Evolutionary conservation across 2,329 filamentous ascomycete species (phyloP).

Genomic region (Fusarium nisikadoi): DNA sequence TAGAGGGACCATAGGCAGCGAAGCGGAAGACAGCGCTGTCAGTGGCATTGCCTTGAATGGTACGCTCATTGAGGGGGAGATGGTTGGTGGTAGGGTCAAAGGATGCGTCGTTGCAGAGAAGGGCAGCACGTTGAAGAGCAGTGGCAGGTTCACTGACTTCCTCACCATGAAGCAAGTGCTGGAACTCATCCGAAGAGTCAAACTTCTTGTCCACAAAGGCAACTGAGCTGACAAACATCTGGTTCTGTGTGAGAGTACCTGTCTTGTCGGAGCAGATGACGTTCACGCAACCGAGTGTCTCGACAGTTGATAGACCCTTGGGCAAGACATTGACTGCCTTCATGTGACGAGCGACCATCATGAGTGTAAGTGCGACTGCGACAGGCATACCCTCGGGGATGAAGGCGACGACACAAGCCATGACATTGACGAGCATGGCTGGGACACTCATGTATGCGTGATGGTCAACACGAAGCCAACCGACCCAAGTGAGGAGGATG

Average conservation of each 20-base stretch:
- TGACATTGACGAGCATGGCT: conserved; percentile 58
- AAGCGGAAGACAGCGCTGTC: conserved; percentile 56
- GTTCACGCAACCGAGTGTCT: conserved; percentile 57
- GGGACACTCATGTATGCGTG: conserved; percentile 54
- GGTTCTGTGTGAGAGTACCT: conserved; percentile 56
- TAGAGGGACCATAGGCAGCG: conserved; percentile 43
- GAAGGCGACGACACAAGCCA: conserved; percentile 55
- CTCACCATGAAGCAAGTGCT: neutral
- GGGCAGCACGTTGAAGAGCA: conserved; percentile 22
- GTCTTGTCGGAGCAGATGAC: conserved; percentile 58
- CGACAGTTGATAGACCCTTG: conserved; percentile 55
- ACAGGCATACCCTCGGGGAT: conserved; percentile 56
- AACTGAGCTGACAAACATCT: conserved; percentile 56
- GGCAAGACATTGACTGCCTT: conserved; percentile 55
- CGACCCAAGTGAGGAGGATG: conserved; percentile 59
- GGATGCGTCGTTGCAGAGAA: conserved; percentile 55
- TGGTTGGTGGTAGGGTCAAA: conserved; percentile 53
- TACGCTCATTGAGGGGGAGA: conserved; percentile 49
- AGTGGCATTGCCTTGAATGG: conserved; percentile 56
- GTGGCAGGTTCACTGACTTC: neutral
- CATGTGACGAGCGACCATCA: conserved; percentile 57
- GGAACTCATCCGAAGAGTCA: conserved; percentile 43
- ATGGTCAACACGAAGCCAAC: conserved; percentile 54
- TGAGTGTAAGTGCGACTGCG: conserved; percentile 53
- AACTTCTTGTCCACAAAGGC: conserved; percentile 50